phyloP scores from a whole-genome alignment of 2,329 filamentous ascomycete genomes.

The Trichophyton simii region DNA sequence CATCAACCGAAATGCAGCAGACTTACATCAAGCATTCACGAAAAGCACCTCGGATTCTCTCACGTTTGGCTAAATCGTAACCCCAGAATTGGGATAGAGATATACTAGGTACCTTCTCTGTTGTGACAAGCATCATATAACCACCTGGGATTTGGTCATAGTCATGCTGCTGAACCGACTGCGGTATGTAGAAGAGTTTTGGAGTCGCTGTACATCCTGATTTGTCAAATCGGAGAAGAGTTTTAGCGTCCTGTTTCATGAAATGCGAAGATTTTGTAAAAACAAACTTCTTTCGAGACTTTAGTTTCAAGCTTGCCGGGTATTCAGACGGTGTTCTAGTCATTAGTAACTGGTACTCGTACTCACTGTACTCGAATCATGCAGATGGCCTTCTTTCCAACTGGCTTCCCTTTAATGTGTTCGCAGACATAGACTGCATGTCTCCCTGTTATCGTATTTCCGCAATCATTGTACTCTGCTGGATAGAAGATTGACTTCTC shows the following conservation, averaged over 20 bases:
- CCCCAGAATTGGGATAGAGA: constrained; percentile 6
- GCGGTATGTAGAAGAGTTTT: neutral
- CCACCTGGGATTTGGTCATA: constrained; percentile 6
- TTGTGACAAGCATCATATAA: constrained; percentile 7
- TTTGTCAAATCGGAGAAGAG: neutral
- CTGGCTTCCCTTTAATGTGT: neutral
- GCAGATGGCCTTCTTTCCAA: constrained; percentile 6
- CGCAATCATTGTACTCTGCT: neutral
- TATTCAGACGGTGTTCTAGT: neutral
- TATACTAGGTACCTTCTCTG: constrained; percentile 10
- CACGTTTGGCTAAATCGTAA: neutral
- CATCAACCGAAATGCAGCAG: neutral
- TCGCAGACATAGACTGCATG: constrained; percentile 6
- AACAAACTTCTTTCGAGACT: neutral
- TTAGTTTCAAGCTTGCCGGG: neutral
- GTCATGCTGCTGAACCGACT: neutral
- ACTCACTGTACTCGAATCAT: constrained; percentile 10
- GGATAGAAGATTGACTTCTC: neutral
- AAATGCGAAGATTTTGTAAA: neutral
- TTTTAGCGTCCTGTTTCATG: neutral
- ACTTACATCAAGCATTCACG: neutral
- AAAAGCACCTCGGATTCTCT: constrained; percentile 9
- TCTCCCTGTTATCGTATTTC: neutral
- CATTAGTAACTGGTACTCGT: too few species aligned
- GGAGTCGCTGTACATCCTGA: constrained; percentile 3